Conservation (phyloP, 805 yeast species). For the Candida rishiriensis region DNA sequence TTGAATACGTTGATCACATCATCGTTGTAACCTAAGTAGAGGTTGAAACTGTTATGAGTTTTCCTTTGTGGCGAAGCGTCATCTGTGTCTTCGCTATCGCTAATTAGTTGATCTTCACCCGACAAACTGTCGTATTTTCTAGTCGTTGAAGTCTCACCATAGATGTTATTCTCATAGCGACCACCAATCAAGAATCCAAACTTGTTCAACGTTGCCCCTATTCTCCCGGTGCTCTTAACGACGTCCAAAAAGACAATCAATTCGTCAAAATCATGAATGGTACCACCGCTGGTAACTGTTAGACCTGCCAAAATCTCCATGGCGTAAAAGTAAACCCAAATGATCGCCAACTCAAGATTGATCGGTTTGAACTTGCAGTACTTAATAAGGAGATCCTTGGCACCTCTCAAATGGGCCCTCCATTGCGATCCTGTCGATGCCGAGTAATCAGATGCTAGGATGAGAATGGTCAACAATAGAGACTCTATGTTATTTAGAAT, state of each 20-base stretch:
- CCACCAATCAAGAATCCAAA: constrained; percentile 30
- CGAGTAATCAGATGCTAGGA: constrained; percentile 63
- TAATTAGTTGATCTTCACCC: background rate
- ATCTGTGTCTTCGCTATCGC: too few relatives aligned
- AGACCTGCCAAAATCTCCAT: constrained; percentile 61
- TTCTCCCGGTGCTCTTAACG: constrained; percentile 20
- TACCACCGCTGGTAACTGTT: constrained; percentile 56
- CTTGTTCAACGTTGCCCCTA: constrained; percentile 19
- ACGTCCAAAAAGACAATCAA: constrained; percentile 34
- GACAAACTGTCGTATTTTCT: background rate
- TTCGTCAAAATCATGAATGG: constrained; percentile 48
- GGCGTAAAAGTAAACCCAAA: constrained; percentile 55
- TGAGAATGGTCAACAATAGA: constrained; percentile 59
- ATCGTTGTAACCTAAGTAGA: constrained; percentile 34
- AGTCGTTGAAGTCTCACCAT: background rate
- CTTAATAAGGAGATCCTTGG: constrained; percentile 56
- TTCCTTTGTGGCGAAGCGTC: background rate
- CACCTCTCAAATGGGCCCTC: constrained; percentile 67
- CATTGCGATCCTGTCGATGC: constrained; percentile 55
- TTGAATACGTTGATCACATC: constrained; percentile 30
- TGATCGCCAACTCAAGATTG: constrained; percentile 31
- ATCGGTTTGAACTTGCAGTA: constrained; percentile 34
- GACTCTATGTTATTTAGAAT: constrained; percentile 60
- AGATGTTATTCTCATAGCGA: constrained; percentile 4
- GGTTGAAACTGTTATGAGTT: constrained; percentile 18